Conservation (phyloP, 495 filamentous ascomycete species). For the Oleoguttula mirabilis region DNA sequence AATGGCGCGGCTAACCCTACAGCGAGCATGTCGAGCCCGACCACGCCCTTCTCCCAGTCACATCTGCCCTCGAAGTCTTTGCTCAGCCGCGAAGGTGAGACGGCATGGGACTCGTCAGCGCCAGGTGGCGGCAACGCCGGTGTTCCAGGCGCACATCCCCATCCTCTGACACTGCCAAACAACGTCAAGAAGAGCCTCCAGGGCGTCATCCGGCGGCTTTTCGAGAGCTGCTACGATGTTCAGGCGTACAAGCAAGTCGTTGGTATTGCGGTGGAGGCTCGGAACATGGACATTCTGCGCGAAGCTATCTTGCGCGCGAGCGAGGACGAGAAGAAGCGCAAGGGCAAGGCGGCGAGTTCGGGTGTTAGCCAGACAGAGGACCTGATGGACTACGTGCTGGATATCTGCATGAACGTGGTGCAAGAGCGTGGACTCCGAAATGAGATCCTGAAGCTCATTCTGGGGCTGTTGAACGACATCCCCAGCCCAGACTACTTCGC, state of each 20-base stretch:
- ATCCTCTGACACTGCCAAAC: slow-evolving; percentile 41
- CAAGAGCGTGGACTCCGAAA: slow-evolving; percentile 82
- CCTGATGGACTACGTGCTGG: slow-evolving; percentile 88
- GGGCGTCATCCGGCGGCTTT: slow-evolving; percentile 70
- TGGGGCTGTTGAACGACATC: slow-evolving; percentile 78
- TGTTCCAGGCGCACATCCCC: slow-evolving; percentile 41
- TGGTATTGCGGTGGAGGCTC: slow-evolving; percentile 92
- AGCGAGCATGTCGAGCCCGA: slow-evolving; percentile 66
- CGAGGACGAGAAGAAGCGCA: slow-evolving; percentile 65
- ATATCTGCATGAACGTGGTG: slow-evolving; percentile 95
- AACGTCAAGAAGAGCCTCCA: slow-evolving; percentile 62
- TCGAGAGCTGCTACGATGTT: slow-evolving; percentile 77
- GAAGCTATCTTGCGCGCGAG: slow-evolving; percentile 71
- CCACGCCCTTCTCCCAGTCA: slow-evolving; percentile 86
- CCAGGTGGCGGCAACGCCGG: slow-evolving; percentile 43
- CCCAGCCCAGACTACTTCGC: slow-evolving; percentile 91
- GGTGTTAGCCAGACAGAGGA: slow-evolving; percentile 53
- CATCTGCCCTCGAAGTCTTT: slow-evolving; percentile 83
- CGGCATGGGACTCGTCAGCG: slow-evolving; percentile 43
- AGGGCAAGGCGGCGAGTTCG: slow-evolving; percentile 27
- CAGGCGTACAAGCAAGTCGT: slow-evolving; percentile 95
- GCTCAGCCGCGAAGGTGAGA: slow-evolving; percentile 65
- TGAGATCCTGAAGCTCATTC: slow-evolving; percentile 73
- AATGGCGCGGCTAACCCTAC: slow-evolving; percentile 55
- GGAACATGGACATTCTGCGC: slow-evolving; percentile 80